phyloP scores from a whole-genome alignment of 805 yeast species.

The Cephaloascus albidus region DNA sequence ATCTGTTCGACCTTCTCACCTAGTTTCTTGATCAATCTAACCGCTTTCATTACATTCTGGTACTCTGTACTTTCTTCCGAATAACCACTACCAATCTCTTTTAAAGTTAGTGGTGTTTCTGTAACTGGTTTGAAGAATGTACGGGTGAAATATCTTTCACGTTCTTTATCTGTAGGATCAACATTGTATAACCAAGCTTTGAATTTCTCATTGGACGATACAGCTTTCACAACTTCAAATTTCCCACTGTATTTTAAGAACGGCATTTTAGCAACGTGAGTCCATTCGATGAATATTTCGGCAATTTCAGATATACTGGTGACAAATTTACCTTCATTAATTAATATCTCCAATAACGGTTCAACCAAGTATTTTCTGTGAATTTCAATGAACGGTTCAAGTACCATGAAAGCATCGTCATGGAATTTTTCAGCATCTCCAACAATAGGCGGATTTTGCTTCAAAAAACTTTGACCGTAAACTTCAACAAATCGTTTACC shows the following conservation, averaged over 20 bases:
- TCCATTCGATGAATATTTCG: conserved; percentile 58
- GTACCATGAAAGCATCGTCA: conserved; percentile 47
- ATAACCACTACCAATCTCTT: conserved; percentile 45
- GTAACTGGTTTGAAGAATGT: conserved; percentile 48
- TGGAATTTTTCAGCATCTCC: conserved; percentile 47
- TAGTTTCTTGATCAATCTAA: conserved; percentile 43
- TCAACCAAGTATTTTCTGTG: conserved; percentile 46
- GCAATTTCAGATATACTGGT: conserved; percentile 41
- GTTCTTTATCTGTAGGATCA: conserved; percentile 39
- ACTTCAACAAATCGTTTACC: conserved; percentile 55
- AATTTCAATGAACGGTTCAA: conserved; percentile 41
- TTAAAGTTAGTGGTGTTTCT: conserved; percentile 52
- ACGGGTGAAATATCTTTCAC: conserved; percentile 46
- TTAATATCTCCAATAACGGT: conserved; percentile 48
- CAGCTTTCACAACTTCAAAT: conserved; percentile 50
- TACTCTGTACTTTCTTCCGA: conserved; percentile 42
- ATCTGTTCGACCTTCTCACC: conserved; percentile 51
- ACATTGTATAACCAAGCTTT: conserved; percentile 48
- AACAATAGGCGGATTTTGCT: conserved; percentile 31
- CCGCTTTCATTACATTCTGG: conserved; percentile 39
- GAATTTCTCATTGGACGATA: conserved; percentile 41
- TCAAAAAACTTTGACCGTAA: conserved; percentile 35
- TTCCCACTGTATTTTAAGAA: conserved; percentile 52
- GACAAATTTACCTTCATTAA: conserved; percentile 58
- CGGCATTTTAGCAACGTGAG: conserved; percentile 40